Evolutionary conservation across 176 grass and related monocot genomes (phyloP).

Genomic region (Rhipidocladum racemiflorum): DNA sequence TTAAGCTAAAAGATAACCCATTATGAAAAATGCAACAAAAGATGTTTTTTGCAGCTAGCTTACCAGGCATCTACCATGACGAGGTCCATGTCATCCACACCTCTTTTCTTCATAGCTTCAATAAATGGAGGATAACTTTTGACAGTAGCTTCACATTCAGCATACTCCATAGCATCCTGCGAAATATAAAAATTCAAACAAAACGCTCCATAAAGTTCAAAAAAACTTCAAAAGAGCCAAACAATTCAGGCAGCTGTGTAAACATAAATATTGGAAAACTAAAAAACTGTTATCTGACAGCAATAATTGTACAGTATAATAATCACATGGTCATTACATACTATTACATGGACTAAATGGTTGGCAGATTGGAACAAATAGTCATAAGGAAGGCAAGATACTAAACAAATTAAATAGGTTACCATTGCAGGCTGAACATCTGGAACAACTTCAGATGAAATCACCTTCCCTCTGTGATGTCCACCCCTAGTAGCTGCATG

Average conservation of each 20-base stretch:
- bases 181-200: conserved; percentile 31
- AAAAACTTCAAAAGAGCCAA: neutral
- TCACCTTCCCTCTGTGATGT: conserved; percentile 94
- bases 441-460: conserved; percentile 75
- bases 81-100: conserved; percentile 98
- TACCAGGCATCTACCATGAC: conserved; percentile 99
- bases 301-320: neutral
- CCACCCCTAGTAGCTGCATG: conserved; percentile 97
- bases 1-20: neutral
- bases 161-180: conserved; percentile 97
- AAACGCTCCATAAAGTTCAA: neutral
- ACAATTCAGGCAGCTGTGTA: neutral
- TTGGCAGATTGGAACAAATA: neutral
- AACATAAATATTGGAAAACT: conserved; percentile 20
- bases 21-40: neutral
- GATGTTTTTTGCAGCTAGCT: neutral
- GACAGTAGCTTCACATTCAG: conserved; percentile 95
- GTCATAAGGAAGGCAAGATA: conserved; percentile 19
- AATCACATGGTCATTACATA: neutral
- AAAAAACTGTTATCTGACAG: neutral
- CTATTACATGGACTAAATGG: neutral
- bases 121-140: conserved; percentile 92
- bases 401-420: conserved; percentile 25
- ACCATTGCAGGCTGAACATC: conserved; percentile 99
- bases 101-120: conserved; percentile 99